These are phyloP conservation scores for Blastobotrys mokoenaii DNA, from an alignment of 805 yeast species.

Conservation along the genomic window DNA sequence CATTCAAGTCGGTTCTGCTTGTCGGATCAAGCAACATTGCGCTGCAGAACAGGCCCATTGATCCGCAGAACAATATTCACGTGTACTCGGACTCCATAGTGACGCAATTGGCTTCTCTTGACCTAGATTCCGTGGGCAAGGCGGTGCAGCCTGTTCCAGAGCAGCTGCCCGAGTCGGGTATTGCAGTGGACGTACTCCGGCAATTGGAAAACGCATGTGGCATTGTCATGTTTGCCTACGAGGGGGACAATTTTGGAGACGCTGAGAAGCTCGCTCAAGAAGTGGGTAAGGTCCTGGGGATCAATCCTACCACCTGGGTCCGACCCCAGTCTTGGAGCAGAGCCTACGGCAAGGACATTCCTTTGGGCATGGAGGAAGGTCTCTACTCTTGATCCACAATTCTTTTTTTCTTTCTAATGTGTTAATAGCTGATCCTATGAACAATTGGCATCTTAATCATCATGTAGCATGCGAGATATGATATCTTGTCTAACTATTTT, in stretches of 20 bases:
- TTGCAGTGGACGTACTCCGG: slow-evolving; percentile 21
- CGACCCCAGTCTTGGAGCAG: slow-evolving; percentile 79
- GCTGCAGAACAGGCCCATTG: slow-evolving; percentile 16
- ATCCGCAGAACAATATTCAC: background rate
- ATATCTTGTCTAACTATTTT: no score
- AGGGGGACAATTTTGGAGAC: slow-evolving; percentile 80
- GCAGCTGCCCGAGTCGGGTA: slow-evolving; percentile 28
- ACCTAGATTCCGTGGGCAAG: slow-evolving; percentile 1
- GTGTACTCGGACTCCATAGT: slow-evolving; percentile 4
- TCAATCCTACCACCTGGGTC: slow-evolving; percentile 28
- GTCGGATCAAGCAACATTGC: slow-evolving; percentile 73
- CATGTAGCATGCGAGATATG: no score
- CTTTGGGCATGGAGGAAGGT: slow-evolving; percentile 68
- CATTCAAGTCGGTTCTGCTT: slow-evolving; percentile 42
- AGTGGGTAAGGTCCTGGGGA: slow-evolving; percentile 26
- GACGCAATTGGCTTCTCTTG: slow-evolving; percentile 3
- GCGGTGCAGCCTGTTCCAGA: slow-evolving; percentile 10
- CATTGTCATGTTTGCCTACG: slow-evolving; percentile 58
- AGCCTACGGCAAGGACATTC: slow-evolving; percentile 69
- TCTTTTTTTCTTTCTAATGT: no score
- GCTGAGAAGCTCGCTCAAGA: slow-evolving; percentile 45
- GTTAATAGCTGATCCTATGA: no score
- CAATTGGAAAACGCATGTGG: slow-evolving; percentile 3
- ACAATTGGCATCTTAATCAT: no score
- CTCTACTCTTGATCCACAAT: slow-evolving; percentile 52